Percentiles rank a stretch among this genome's conserved stretches.
Conservation (phyloP, 2,329 filamentous ascomycete species). For the Cladophialophora yegresii region DNA sequence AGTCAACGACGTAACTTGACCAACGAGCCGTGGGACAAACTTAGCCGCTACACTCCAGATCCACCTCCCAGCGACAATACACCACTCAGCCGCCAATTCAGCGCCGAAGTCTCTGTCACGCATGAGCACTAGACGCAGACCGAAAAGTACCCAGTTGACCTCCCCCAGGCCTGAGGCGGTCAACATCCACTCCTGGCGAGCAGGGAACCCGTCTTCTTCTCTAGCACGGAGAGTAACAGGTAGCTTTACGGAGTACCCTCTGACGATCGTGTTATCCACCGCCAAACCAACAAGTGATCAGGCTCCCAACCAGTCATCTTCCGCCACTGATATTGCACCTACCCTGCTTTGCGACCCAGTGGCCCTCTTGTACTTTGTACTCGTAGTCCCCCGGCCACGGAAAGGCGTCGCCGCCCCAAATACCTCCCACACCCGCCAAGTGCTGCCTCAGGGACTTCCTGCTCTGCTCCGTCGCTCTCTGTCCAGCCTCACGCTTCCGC, state of each 20-base stretch:
- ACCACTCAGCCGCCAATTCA: slow-evolving; percentile 11
- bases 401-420: slow-evolving; percentile 9
- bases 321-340: neutral
- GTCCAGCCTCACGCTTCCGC: slow-evolving; percentile 1
- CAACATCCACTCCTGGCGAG: slow-evolving; percentile 5
- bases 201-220: slow-evolving; percentile 12
- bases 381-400: slow-evolving; percentile 4
- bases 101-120: neutral
- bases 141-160: neutral
- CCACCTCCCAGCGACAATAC: neutral
- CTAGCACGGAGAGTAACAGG: slow-evolving; percentile 4
- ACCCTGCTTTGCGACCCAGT: slow-evolving; percentile 7
- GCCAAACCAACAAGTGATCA: slow-evolving; percentile 4
- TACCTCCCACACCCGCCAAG: slow-evolving; percentile 14
- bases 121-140: slow-evolving; percentile 1
- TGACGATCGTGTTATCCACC: slow-evolving; percentile 23
- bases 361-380: slow-evolving; percentile 1
- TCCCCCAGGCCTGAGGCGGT: slow-evolving; percentile 6
- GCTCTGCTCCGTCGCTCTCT: slow-evolving; percentile 12
- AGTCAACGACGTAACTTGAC: slow-evolving; percentile 15
- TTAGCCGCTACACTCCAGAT: slow-evolving; percentile 4
- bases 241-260: slow-evolving; percentile 15
- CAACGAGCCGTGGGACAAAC: slow-evolving; percentile 16
- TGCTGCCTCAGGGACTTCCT: slow-evolving; percentile 6
- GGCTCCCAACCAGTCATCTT: slow-evolving; percentile 8